Base-by-base conservation (phyloP, 768 basidiomycete species). In the Tulasnella sp. region DNA sequence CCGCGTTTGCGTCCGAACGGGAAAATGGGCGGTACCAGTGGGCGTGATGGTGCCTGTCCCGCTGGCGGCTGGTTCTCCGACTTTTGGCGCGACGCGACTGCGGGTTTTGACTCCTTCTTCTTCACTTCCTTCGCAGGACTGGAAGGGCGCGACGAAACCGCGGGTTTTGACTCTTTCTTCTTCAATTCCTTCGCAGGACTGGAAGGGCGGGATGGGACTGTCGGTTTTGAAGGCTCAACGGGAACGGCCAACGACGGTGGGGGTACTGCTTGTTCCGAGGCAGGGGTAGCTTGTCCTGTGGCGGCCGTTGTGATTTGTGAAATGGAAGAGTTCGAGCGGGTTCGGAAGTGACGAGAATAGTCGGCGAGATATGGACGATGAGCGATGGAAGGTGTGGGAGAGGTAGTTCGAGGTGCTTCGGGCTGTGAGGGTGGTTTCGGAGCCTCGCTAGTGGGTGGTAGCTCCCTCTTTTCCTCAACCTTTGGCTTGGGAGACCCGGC, bases 341-440 rank as follows among this genome's bases (percentile, higher is more conserved):
- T 38, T 31, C 69, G 37, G 36, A 70, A 70, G 36, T 70, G 69
- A 15, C 69, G 69, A 34, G 69, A 70, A 37, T 70, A 70, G 40
- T 70, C 69, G 1, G 69, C 37, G 29, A 70, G 69, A 37, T 70
- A 70, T 36, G 69, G 69, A 15, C 69, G 69, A 70, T 70, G 69
- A 31, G 69, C 37, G 40, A 39, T 22, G 8, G 69, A 70, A 25
- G 69, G 69, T 34, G 36, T 38, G 12, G 69, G 69, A 25, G 69
- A 70, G 17, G 36, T 42, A 34, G 4, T 70, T 39, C 69, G 36
- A 29, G 69, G 37, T 70, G 25, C 58, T 64, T 64, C 58, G 14
- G 29, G 58, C 58, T 22, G 29, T 25, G 31, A 15, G 17, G 25
- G 1, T 2, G 29, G 0, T 19, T 34, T 64, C 29, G 22, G 58